Conservation (phyloP, 192 early-diverging fungal genomes). For the Haplosporangium gracile region DNA sequence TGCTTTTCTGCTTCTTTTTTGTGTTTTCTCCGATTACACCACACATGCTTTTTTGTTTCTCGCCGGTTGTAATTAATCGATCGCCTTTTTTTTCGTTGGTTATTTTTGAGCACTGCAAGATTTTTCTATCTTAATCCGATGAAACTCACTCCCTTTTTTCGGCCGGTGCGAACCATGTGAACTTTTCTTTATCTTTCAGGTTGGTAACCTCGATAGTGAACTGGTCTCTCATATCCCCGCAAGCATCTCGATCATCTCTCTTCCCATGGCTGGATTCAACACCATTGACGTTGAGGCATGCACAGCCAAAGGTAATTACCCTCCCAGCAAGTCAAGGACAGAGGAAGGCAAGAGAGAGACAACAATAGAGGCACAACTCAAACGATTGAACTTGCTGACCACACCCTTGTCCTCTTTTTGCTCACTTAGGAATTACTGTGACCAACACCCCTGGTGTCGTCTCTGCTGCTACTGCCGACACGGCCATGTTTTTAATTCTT, state of each 20-base stretch:
- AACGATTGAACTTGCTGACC: not conserved
- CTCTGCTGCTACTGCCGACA: slow-evolving; percentile 59
- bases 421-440: slow-evolving; percentile 47
- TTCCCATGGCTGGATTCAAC: slow-evolving; percentile 58
- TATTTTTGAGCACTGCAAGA: not conserved
- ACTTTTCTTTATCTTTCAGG: not conserved
- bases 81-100: not conserved
- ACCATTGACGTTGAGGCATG: slow-evolving; percentile 54
- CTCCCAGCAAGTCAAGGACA: not conserved
- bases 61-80: slow-evolving; percentile 1
- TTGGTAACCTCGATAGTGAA: slow-evolving; percentile 12
- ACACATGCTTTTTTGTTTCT: not conserved
- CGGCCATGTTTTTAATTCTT: slow-evolving; percentile 61
- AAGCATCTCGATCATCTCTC: slow-evolving; percentile 41
- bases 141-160: slow-evolving; percentile 2
- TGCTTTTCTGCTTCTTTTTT: not conserved
- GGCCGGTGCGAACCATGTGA: slow-evolving; percentile 9
- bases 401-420: not conserved
- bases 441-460: slow-evolving; percentile 61
- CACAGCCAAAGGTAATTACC: slow-evolving; percentile 38
- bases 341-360: too few species aligned
- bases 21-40: not conserved
- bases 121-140: not conserved
- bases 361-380: too few species aligned
- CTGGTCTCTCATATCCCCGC: slow-evolving; percentile 11